Percentiles rank a stretch among this genome's conserved stretches.
Conservation (phyloP, 495 filamentous ascomycete genomes). For the Aspergillus kassunensis region DNA sequence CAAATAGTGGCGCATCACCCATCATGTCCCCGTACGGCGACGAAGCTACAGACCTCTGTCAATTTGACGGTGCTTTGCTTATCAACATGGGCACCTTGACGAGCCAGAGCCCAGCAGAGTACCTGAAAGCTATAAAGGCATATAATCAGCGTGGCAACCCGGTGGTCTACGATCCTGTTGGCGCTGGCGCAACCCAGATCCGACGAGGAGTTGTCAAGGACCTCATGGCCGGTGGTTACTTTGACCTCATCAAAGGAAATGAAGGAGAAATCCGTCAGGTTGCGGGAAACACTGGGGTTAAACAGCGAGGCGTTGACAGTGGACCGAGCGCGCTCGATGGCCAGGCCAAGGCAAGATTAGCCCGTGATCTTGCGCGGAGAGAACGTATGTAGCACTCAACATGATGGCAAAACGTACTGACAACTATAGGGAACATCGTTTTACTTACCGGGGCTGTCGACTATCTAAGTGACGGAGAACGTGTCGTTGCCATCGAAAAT, state of each 20-base stretch:
- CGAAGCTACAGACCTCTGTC: constrained; percentile 75
- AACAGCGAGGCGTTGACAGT: constrained; percentile 88
- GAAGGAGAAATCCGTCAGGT: constrained; percentile 83
- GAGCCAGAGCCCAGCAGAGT: constrained; percentile 64
- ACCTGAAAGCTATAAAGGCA: constrained; percentile 61
- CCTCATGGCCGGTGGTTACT: constrained; percentile 71
- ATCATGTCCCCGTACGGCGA: constrained; percentile 90
- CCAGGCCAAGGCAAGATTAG: constrained; percentile 55
- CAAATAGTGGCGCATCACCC: constrained; percentile 68
- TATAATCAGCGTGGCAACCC: constrained; percentile 75
- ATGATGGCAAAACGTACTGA: background rate
- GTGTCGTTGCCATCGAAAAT: constrained; percentile 65
- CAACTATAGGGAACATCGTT: constrained; percentile 55
- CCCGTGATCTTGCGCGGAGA: constrained; percentile 59
- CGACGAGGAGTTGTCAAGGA: constrained; percentile 66
- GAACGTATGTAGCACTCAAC: constrained; percentile 41
- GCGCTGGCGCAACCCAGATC: constrained; percentile 75
- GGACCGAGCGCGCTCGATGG: constrained; percentile 52
- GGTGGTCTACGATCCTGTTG: constrained; percentile 87
- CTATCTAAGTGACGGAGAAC: constrained; percentile 69
- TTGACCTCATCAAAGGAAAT: constrained; percentile 92
- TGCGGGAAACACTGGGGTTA: constrained; percentile 45
- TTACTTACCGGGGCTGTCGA: constrained; percentile 82
- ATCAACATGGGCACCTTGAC: constrained; percentile 95
- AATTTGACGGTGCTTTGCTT: constrained; percentile 64